Conservation (phyloP, 139 green algal genomes). For the Asterochloris erici region DNA sequence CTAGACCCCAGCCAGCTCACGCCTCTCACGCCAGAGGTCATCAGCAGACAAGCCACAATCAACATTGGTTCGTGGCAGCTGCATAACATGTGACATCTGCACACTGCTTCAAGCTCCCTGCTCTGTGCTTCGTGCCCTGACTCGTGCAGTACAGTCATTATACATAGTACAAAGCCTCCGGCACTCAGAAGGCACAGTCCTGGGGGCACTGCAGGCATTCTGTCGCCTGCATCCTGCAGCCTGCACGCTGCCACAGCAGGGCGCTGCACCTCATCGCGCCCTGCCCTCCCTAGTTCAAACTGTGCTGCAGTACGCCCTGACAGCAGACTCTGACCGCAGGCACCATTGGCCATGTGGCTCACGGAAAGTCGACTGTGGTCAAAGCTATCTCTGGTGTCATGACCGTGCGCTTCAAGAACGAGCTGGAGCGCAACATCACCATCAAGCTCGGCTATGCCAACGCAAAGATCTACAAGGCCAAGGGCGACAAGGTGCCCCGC, state of each 20-base stretch:
- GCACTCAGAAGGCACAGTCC: not conserved
- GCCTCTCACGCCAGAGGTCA: slow-evolving; percentile 96
- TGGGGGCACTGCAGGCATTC: not conserved
- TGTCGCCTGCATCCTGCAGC: not conserved
- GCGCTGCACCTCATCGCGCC: not conserved
- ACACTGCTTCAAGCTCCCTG: not conserved
- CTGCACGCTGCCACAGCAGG: not conserved
- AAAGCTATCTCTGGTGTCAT: slow-evolving; percentile 99
- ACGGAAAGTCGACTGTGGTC: slow-evolving; percentile 99
- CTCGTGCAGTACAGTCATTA: not conserved
- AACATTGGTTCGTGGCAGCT: slow-evolving; percentile 81
- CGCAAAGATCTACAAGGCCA: slow-evolving; percentile 98
- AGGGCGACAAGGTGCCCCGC: slow-evolving; percentile 34
- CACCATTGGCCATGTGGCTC: slow-evolving; percentile 98
- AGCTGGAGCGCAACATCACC: slow-evolving; percentile 99
- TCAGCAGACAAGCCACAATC: slow-evolving; percentile 97
- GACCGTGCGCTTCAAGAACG: slow-evolving; percentile 99
- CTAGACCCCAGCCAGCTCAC: slow-evolving; percentile 86
- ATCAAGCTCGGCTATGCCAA: slow-evolving; percentile 99
- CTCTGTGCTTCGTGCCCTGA: not conserved
- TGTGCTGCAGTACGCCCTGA: not conserved
- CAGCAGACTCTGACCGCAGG: slow-evolving; percentile 49
- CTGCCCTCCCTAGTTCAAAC: not conserved
- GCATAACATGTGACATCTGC: not conserved
- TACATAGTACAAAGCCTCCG: not conserved